Evolutionary conservation across 345 rosid genomes (phyloP).

Genomic region (Pseudoturritis turrita): DNA sequence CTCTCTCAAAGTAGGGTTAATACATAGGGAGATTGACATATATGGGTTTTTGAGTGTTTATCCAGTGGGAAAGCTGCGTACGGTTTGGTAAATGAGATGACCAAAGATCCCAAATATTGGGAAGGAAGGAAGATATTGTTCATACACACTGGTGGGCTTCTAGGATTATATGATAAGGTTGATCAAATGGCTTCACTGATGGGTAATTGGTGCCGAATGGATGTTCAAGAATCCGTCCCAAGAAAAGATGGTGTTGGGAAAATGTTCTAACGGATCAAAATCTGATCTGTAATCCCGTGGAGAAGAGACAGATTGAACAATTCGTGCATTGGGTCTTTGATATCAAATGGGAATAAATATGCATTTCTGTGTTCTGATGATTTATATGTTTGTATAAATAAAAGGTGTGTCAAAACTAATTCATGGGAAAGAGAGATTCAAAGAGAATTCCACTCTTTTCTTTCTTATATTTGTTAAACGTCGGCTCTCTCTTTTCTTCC

Average conservation of each 20-base stretch:
- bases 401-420: background rate
- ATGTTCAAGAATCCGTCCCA: constrained; percentile 67
- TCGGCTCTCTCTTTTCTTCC: background rate
- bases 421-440: no score
- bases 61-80: constrained; percentile 87
- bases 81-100: constrained; percentile 72
- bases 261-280: constrained; percentile 52
- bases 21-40: background rate
- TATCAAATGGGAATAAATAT: background rate
- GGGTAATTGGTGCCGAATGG: constrained; percentile 68
- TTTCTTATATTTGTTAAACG: background rate
- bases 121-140: constrained; percentile 78
- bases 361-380: background rate
- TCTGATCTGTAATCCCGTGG: constrained; percentile 4
- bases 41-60: background rate
- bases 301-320: background rate
- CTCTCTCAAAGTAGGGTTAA: background rate
- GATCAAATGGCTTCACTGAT: constrained; percentile 65
- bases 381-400: background rate
- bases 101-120: constrained; percentile 66
- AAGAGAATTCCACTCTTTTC: background rate
- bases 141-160: constrained; percentile 84
- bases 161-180: constrained; percentile 75
- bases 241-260: constrained; percentile 70
- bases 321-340: constrained; percentile 11